Conservation (phyloP, 306 rosid genomes). For the Casuarina equisetifolia region DNA sequence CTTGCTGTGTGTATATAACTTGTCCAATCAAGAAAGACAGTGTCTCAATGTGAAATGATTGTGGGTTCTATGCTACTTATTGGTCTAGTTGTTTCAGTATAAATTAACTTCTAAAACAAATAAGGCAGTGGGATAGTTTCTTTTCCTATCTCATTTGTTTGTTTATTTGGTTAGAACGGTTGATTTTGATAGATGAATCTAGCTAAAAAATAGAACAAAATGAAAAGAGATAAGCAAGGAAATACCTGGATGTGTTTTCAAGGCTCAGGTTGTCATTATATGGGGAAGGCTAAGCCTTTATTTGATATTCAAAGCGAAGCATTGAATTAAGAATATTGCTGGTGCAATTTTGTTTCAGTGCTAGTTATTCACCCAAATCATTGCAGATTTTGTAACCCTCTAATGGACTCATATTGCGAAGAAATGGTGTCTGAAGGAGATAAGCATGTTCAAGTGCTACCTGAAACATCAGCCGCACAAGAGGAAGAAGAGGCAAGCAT, state of each 20-base stretch:
- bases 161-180: neutral
- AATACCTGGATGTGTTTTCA: neutral
- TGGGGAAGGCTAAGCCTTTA: neutral
- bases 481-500: constrained; percentile 45
- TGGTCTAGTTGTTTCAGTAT: neutral
- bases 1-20: neutral
- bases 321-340: neutral
- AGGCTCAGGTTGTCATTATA: neutral
- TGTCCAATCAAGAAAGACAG: neutral
- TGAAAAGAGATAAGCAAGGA: neutral
- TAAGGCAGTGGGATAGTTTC: neutral
- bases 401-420: constrained; percentile 56
- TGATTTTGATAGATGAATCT: neutral
- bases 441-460: constrained; percentile 33
- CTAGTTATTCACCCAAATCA: constrained; percentile 27
- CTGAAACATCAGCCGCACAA: constrained; percentile 44
- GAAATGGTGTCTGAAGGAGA: constrained; percentile 45
- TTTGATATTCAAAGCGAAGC: neutral
- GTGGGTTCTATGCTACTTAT: neutral
- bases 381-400: constrained; percentile 86
- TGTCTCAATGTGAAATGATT: neutral
- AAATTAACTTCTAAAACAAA: neutral
- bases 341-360: neutral
- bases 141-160: neutral
- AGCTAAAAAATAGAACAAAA: neutral